Base-by-base conservation (phyloP, 2,329 filamentous ascomycete species). In the Aquanectria penicillioides region DNA sequence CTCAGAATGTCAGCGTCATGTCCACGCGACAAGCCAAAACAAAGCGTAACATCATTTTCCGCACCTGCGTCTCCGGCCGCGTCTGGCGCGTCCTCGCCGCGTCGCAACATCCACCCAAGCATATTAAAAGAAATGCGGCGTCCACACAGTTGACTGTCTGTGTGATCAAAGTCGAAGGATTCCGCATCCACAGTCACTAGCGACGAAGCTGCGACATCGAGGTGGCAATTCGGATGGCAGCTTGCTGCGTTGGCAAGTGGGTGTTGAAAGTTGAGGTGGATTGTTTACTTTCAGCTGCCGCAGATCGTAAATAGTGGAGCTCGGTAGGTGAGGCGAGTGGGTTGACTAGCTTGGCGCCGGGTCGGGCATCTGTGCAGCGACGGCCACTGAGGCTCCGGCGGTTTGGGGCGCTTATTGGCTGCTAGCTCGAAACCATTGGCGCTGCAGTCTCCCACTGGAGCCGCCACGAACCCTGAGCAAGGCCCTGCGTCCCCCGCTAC, bases 41-140 rank as follows among this genome's bases (percentile, higher is more conserved):
- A 13, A 36, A 18, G 33, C 15, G 33, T 13, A 47, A 38, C 34
- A 48, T 41, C 41, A 23, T 12, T 29, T 47, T 57, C 57, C 70
- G 44, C 62, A 75, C 74, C 74, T 49, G 63, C 70, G 55, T 71
- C 73, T 23, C 69, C 66, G 31, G 60, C 66, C 51, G 65, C 61
- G 53, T 72, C 70, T 33, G 74, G 71, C 74, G 76, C 75, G 74
- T 76, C 71, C 12, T 77, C 74, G 60, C 76, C 76, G 67, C 76
- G 76, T 66, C 75, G 83, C 66, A 87, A 73, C 75, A 86, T 84
- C 85, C 85, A 88, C 63, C 84, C 84, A 59, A 88, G 78, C 85
- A 88, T 87, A 28, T 44, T 68, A 60, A 41, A 43, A 17, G 41
- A 31, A 26, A 22, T 23, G n/a, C 23, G 25, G 29, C 28, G 41